A percentile compares a stretch with the other conserved stretches of the same genome.
These are phyloP conservation scores for Secale cereale DNA, from an alignment of 176 grass and related monocot species.

Conservation along the genomic window DNA sequence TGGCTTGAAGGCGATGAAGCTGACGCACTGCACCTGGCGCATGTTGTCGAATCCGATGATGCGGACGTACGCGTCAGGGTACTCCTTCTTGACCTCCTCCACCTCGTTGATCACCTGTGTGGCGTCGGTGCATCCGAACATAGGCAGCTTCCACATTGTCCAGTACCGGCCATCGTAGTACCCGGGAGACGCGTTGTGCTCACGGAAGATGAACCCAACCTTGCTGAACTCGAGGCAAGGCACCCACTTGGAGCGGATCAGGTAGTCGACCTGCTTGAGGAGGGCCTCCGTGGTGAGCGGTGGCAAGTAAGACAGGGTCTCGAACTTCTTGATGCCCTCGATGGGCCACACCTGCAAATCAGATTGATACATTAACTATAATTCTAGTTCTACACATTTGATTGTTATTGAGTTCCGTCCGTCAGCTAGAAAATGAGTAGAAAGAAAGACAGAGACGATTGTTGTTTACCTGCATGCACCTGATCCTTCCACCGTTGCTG, in stretches of 20 bases:
- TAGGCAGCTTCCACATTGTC: conserved; percentile 28
- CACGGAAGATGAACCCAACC: background rate
- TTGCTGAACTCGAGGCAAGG: background rate
- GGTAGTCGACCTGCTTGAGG: background rate
- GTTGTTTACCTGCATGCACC: background rate
- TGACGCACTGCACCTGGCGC: conserved; percentile 55
- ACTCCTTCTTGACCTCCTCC: conserved; percentile 38
- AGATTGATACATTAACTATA: background rate
- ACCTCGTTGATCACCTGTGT: conserved; percentile 27
- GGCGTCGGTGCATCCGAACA: conserved; percentile 43
- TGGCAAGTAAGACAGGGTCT: background rate
- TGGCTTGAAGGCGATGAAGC: conserved; percentile 64
- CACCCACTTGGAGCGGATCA: background rate
- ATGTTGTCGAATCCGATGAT: conserved; percentile 59
- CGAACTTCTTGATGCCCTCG: background rate
- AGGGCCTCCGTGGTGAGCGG: background rate
- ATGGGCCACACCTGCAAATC: background rate
- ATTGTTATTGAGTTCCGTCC: too few relatives aligned
- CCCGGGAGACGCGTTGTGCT: background rate
- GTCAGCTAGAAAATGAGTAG: too few relatives aligned
- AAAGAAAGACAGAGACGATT: too few relatives aligned
- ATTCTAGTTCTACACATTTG: background rate
- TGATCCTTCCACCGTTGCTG: background rate
- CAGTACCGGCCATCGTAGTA: background rate
- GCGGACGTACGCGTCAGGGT: conserved; percentile 39